Base-by-base conservation (phyloP, 331 rosid species). In the Saraca asoca region DNA sequence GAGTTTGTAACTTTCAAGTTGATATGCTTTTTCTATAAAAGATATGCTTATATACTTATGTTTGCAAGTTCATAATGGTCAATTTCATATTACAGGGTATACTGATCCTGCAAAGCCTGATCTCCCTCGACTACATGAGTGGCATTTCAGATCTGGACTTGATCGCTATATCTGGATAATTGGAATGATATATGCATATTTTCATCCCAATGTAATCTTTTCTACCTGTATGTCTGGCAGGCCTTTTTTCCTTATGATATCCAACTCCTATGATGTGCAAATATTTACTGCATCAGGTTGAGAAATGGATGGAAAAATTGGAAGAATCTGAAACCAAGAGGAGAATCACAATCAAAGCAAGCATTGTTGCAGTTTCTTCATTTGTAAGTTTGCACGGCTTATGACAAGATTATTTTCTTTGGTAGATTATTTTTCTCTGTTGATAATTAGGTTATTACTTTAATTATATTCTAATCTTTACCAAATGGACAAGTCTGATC, bases 71-170 rank as follows among this genome's bases (percentile, higher is more conserved):
- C 14, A 5, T 74, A 54, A 64, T 38, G 38, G 43, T 68, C 66
- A 49, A 42, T 45, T 81, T 75, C 72, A 19, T 56, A 39, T 61
- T 72, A 66, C 88, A 90, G 97, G 95, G 70, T 94, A 94, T 82
- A 81, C 91, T 5, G 99, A 94, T 83, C 99, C 97, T 75, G 95
- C 96, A 64, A 94, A 94, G 78, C 87, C 95, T 14, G 95, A 90
- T 80, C 85, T 87, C 69, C 83, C 95, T 54, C 84, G 81, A 52
- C 64, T 94, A 71, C 99, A 90, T 68, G 99, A 94, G 68, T 94
- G 99, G 99, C 97, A 94, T 79, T 94, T 94, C 80, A 81, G 99
- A 84, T 90, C 97, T 66, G 99, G 99, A 78, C 96, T 94, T 73
- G 99, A 94, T 81, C 99, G 97, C 77, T 94, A 94, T 76, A 88